Base-by-base conservation (phyloP, 306 rosid species). In the Canavalia gladiata region DNA sequence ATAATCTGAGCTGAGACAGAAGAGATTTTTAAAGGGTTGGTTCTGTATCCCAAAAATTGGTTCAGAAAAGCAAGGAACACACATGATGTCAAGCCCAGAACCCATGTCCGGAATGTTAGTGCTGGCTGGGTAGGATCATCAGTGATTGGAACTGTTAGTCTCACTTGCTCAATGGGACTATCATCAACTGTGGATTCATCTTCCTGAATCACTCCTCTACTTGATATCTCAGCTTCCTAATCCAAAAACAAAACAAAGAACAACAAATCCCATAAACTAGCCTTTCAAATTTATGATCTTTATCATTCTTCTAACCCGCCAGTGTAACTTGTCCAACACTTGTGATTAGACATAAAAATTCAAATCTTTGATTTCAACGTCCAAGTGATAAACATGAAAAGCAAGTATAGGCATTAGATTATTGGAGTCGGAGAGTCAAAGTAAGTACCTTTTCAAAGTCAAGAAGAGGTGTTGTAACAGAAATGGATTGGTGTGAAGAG, bases 51-150 rank as follows among this genome's bases (percentile, higher is more conserved):
- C 30, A 95, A 93, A 28, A 95, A 95, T 39, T 88, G 86, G 87
- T 95, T 95, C 35, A 90, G 88, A 56, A 95, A 95, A 0, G 99
- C 50, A n/a, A 95, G 92, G 29, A 91, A 4, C 0, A 68, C 34
- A 43, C 99, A 95, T 0, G 98, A 93, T 4, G 79, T 4, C 0
- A 85, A 1, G 5, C 99, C 99, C 5, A 95, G 88, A 62, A 87
- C 31, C 99, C 98, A 95, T 86, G 99, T 93, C 7, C 98, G 65
- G 30, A 95, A 95, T 79, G 99, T 93, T 12, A 95, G 83, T 12
- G 89, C 89, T 0, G 93, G 92, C 49, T 77, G 87, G 1, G 85
- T 59, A 2, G 99, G 92, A 47, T 95, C 94, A 9, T 95, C 98
- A 0, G 87, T 78, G 41, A 76, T 87, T 3, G 95, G 73, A 13